Evolutionary conservation across 495 filamentous ascomycete species (phyloP).

Genomic region (Platismatia glauca): DNA sequence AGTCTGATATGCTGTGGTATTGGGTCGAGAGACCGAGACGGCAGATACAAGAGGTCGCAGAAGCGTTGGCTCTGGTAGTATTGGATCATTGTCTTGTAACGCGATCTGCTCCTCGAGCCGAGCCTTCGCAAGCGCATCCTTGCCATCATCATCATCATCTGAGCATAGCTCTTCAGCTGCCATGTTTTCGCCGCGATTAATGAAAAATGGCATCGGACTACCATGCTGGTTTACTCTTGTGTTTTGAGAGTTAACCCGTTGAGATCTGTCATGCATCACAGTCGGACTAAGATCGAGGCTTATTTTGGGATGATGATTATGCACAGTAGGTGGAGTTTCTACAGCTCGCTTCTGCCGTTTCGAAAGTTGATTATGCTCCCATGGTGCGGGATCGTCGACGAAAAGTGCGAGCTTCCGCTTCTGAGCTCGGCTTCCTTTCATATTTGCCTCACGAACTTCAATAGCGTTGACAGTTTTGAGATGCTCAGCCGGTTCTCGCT

Average conservation of each 20-base stretch:
- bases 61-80: neutral
- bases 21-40: neutral
- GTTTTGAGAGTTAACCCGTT: constrained; percentile 24
- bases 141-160: neutral
- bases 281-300: neutral
- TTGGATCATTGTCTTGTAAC: neutral
- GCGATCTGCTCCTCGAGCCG: neutral
- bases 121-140: neutral
- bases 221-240: constrained; percentile 28
- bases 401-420: constrained; percentile 1
- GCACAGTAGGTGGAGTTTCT: constrained; percentile 4
- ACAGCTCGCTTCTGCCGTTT: constrained; percentile 9
- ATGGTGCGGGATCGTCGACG: neutral
- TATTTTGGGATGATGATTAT: neutral
- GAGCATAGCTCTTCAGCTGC: neutral
- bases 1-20: neutral
- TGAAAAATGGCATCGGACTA: constrained; percentile 24
- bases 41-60: neutral
- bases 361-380: neutral
- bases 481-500: neutral
- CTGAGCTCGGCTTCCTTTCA: neutral
- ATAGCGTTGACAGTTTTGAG: neutral
- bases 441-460: neutral
- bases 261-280: neutral
- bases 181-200: neutral